A percentile compares a stretch with the other conserved stretches of the same genome.
These are phyloP conservation scores for Lactarius hengduanensis DNA, from an alignment of 768 basidiomycete species.

Conservation along the genomic window DNA sequence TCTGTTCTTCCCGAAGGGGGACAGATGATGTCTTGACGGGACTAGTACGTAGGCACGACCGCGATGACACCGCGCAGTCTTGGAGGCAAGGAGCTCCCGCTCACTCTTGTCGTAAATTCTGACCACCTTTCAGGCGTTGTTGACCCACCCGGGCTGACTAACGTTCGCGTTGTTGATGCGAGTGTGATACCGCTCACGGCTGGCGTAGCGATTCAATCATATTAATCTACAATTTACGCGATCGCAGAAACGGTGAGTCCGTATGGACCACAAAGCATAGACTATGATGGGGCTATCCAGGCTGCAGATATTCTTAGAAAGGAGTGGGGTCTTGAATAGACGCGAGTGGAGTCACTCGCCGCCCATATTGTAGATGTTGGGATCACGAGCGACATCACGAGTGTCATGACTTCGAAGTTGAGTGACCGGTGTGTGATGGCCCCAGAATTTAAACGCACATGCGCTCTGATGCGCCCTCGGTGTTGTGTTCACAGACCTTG, in stretches of 20 bases:
- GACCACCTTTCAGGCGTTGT: slow-evolving; percentile 21
- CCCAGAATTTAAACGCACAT: too few relatives aligned
- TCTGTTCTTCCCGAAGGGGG: not conserved
- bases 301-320: slow-evolving; percentile 19
- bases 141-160: slow-evolving; percentile 21
- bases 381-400: not conserved
- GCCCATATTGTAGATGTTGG: not conserved
- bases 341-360: not conserved
- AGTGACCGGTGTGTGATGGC: not conserved
- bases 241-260: slow-evolving; percentile 25
- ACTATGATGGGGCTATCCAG: not conserved
- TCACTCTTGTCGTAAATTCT: not conserved
- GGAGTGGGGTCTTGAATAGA: slow-evolving; percentile 23
- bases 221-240: slow-evolving; percentile 21
- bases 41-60: slow-evolving; percentile 13
- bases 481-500: too few relatives aligned
- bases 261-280: not conserved
- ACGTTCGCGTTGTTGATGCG: slow-evolving; percentile 27
- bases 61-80: slow-evolving; percentile 26
- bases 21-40: not conserved
- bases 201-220: slow-evolving; percentile 9
- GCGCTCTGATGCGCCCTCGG: not conserved
- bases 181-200: slow-evolving; percentile 27
- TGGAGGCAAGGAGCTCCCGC: slow-evolving; percentile 12
- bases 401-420: too few relatives aligned